These are phyloP conservation scores for Colletotrichum cordylinicola DNA, from an alignment of 2,329 filamentous ascomycete genomes.

Conservation along the genomic window DNA sequence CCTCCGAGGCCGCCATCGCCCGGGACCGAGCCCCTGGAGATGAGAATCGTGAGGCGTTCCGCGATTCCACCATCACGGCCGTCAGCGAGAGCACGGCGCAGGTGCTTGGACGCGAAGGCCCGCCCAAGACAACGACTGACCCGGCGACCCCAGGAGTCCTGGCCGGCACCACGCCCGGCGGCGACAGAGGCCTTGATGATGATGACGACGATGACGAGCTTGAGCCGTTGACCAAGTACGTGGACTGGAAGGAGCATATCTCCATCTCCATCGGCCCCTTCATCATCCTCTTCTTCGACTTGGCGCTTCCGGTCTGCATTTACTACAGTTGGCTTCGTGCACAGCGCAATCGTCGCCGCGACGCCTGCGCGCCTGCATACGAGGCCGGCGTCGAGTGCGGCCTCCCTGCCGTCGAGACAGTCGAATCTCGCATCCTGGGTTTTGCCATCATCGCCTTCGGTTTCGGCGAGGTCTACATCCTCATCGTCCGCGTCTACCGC, in stretches of 20 bases:
- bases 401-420: not conserved
- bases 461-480: slow-evolving; percentile 20
- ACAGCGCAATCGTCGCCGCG: slow-evolving; percentile 11
- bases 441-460: slow-evolving; percentile 19
- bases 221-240: slow-evolving; percentile 19
- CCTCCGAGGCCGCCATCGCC: not conserved
- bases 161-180: not conserved
- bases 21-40: slow-evolving; percentile 7
- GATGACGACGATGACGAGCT: slow-evolving; percentile 12
- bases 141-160: slow-evolving; percentile 7
- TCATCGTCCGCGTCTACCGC: slow-evolving; percentile 15
- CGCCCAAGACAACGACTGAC: slow-evolving; percentile 15
- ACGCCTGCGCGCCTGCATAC: slow-evolving; percentile 1
- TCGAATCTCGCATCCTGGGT: slow-evolving; percentile 14
- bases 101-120: not conserved
- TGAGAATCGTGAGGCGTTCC: slow-evolving; percentile 15
- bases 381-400: slow-evolving; percentile 12
- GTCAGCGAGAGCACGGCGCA: slow-evolving; percentile 17
- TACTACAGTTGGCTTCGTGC: slow-evolving; percentile 20
- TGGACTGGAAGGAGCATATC: slow-evolving; percentile 18
- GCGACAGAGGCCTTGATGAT: not conserved
- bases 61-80: slow-evolving; percentile 16
- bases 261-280: slow-evolving; percentile 20
- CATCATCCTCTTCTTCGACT: slow-evolving; percentile 20
- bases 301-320: slow-evolving; percentile 13